Evolutionary conservation across 805 yeast genomes (phyloP).

Genomic region (Hanseniaspora guilliermondii): DNA sequence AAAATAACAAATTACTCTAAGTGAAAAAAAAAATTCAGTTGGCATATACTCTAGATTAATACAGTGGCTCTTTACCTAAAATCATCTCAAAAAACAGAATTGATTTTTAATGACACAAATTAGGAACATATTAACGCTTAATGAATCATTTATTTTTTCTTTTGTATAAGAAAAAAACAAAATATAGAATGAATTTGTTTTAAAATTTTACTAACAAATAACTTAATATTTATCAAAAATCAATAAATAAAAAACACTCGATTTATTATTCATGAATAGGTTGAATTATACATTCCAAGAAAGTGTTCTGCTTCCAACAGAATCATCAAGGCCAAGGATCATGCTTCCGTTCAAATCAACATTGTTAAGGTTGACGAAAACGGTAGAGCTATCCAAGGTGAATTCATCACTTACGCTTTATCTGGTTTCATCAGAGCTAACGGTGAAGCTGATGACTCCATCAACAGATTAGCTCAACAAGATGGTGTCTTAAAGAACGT

Average conservation of each 20-base stretch:
- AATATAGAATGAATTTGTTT: too few species aligned
- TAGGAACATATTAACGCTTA: too few species aligned
- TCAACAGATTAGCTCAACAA: conserved; percentile 97
- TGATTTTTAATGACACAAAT: too few species aligned
- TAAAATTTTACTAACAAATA: background rate
- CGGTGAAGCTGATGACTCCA: conserved; percentile 98
- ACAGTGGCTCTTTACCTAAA: too few species aligned
- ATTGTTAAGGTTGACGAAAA: conserved; percentile 95
- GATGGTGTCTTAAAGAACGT: conserved; percentile 96
- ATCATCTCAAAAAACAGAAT: too few species aligned
- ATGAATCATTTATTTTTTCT: too few species aligned
- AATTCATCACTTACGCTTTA: conserved; percentile 88
- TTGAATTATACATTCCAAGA: conserved; percentile 99
- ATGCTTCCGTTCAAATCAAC: conserved; percentile 98
- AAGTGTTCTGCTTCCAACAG: conserved; percentile 99
- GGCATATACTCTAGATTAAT: too few species aligned
- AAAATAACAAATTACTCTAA: too few species aligned
- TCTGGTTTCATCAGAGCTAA: conserved; percentile 95
- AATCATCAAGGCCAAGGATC: conserved; percentile 99
- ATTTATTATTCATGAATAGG: conserved; percentile 36
- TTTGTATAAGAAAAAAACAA: too few species aligned
- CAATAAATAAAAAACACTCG: too few species aligned
- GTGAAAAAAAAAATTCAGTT: too few species aligned
- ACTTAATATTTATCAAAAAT: background rate
- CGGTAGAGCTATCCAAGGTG: conserved; percentile 88